These are phyloP conservation scores for Dalbergia oliveri DNA, from an alignment of 306 rosid species.

Conservation along the genomic window DNA sequence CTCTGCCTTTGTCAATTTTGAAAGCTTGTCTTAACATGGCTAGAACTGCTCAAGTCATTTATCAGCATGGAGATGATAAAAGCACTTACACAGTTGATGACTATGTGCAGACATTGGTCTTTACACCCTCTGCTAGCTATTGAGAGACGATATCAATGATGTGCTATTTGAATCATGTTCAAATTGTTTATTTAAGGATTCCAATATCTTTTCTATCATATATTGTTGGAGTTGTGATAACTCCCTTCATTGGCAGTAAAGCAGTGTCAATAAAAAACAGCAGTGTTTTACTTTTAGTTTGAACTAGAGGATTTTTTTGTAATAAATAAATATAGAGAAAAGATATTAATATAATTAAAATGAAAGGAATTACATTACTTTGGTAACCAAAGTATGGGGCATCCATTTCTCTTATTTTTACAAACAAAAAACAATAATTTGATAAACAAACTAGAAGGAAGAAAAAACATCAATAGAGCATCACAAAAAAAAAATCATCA, in stretches of 20 bases:
- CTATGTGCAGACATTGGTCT: constrained; percentile 47
- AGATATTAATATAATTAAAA: neutral
- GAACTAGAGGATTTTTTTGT: neutral
- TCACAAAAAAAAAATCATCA: no score
- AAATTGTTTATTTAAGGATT: neutral
- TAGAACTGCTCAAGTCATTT: constrained; percentile 62
- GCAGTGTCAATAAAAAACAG: neutral
- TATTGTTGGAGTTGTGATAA: neutral
- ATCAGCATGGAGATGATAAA: constrained; percentile 59
- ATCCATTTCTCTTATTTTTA: no score
- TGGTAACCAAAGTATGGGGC: neutral
- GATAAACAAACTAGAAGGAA: no score
- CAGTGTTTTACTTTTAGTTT: neutral
- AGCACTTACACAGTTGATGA: constrained; percentile 51
- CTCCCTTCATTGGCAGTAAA: neutral
- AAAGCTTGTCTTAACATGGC: constrained; percentile 56
- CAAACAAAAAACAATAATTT: no score
- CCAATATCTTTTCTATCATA: neutral
- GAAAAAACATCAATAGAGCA: no score
- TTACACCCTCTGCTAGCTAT: constrained; percentile 25
- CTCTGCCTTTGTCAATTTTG: constrained; percentile 29
- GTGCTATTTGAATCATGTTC: neutral
- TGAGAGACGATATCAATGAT: constrained; percentile 5
- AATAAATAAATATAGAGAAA: neutral
- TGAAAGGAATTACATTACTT: neutral